Base-by-base conservation (phyloP, 2,329 filamentous ascomycete genomes). In the Ophiocordyceps robertsii region DNA sequence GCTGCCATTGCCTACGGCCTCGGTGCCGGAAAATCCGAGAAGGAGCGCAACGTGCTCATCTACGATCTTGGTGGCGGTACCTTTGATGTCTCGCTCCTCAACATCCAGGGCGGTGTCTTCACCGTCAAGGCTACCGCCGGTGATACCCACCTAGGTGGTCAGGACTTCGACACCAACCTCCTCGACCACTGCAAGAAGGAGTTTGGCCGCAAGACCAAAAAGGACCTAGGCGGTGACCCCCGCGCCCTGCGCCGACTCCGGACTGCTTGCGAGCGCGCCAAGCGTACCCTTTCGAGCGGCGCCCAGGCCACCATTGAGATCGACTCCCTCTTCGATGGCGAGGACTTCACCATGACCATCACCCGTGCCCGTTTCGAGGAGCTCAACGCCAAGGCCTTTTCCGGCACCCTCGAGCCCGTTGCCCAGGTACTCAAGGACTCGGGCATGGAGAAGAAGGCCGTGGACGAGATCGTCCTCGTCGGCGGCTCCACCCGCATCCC, bases 41-140 rank as follows among this genome's bases (percentile, higher is more conserved):
- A 95, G 78, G 92, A 96, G 79, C 87, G 92, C 62, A 95, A 96
- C 66, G 90, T 98, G 61, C 79, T 98, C 55, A 96, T 98, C 75
- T 98, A 96, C 77, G 92, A 98, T 82, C 82, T 98, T 51, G 92
- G 92, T 79, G 92, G 92, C 79, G 92, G 92, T 79, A 98, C 92
- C 66, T 98, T 98, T 72, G 92, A 98, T 95, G 92, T 98, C 27
- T 96, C 92, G 51, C 86, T 96, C 55, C 80, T 98, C 38, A 90
- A 95, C 77, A 96, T 98, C 65, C 88, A 96, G 73, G 89, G 90
- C 63, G 92, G 92, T 77, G 92, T 98, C 60, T 98, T 98, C 79
- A 95, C 90, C 52, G 92, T 96, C 66, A 94, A 93, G 80, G 89
- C 90, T 49, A 96, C 92, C 46, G 89, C 90, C 60, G 92, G 92